Conservation (phyloP, 768 basidiomycete genomes). For the Tricholomella constricta region DNA sequence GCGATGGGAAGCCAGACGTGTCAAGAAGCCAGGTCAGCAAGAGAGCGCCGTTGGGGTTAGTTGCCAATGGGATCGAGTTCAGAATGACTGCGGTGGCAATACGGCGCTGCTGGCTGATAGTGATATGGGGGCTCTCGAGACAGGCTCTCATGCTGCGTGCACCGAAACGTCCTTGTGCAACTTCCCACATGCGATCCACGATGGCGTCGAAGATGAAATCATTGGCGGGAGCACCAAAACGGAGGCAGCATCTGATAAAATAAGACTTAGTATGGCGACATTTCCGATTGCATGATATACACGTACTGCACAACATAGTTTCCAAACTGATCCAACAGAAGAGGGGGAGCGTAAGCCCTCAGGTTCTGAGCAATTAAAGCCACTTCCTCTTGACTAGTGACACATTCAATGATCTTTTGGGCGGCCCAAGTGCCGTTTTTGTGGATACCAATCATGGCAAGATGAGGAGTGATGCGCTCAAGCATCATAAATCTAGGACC, state of each 20-base stretch:
- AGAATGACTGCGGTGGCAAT: conserved; percentile 93
- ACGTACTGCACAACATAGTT: conserved; percentile 92
- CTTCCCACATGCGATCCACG: conserved; percentile 97
- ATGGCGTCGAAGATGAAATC: conserved; percentile 99
- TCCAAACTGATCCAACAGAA: conserved; percentile 92
- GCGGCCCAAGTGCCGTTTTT: conserved; percentile 99
- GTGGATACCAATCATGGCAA: conserved; percentile 98
- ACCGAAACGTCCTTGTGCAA: conserved; percentile 96
- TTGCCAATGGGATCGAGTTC: conserved; percentile 96
- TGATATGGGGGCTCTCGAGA: conserved; percentile 88
- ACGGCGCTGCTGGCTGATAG: conserved; percentile 88
- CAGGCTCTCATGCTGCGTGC: conserved; percentile 98
- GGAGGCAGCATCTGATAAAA: conserved; percentile 74
- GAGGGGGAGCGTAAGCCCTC: conserved; percentile 88
- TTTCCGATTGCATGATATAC: not conserved
- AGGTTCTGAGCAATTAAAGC: conserved; percentile 83
- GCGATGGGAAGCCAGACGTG: conserved; percentile 91
- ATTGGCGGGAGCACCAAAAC: conserved; percentile 86
- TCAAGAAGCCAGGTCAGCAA: conserved; percentile 97
- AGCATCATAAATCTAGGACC: conserved; percentile 85
- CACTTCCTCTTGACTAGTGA: conserved; percentile 85
- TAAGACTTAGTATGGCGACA: not conserved
- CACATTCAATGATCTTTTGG: conserved; percentile 98
- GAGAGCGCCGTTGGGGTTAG: conserved; percentile 96
- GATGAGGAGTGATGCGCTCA: conserved; percentile 88